Evolutionary conservation across 164 flowering plant genomes (phyloP).

Genomic region (Chimonanthus praecox): DNA sequence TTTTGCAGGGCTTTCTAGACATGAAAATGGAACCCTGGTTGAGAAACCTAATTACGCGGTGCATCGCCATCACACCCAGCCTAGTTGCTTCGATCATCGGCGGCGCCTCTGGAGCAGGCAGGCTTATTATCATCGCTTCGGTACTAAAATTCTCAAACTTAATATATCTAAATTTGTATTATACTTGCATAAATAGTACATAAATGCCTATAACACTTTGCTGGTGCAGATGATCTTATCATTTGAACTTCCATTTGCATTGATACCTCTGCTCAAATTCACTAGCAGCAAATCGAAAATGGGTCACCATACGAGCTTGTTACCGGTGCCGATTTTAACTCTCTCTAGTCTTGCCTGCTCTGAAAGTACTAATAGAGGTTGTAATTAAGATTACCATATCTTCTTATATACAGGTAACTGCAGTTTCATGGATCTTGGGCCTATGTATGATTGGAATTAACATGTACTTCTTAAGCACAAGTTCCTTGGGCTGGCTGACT

Average conservation of each 20-base stretch:
- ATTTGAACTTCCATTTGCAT: slow-evolving; percentile 7
- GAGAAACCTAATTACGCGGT: slow-evolving; percentile 58
- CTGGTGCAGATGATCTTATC: slow-evolving; percentile 7
- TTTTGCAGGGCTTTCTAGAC: slow-evolving; percentile 61
- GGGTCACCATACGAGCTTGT: slow-evolving; percentile 1
- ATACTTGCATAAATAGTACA: background rate
- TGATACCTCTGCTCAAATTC: slow-evolving; percentile 5
- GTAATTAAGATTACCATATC: background rate
- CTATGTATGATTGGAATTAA: background rate
- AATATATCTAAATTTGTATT: background rate
- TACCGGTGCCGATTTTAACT: background rate
- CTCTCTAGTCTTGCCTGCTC: background rate
- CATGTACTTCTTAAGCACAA: slow-evolving; percentile 3
- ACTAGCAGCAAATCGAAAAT: slow-evolving; percentile 1
- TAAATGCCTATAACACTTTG: background rate
- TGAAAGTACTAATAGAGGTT: background rate
- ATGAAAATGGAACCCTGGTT: slow-evolving; percentile 57
- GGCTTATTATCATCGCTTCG: slow-evolving; percentile 71
- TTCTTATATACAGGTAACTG: background rate
- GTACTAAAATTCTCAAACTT: slow-evolving; percentile 21
- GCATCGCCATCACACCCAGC: slow-evolving; percentile 71
- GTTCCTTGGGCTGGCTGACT: background rate
- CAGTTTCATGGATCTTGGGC: slow-evolving; percentile 1
- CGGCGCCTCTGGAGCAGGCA: slow-evolving; percentile 65
- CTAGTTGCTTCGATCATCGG: slow-evolving; percentile 66